These are phyloP conservation scores for Desmodesmus armatus DNA, from an alignment of 139 green algal species.

Conservation along the genomic window DNA sequence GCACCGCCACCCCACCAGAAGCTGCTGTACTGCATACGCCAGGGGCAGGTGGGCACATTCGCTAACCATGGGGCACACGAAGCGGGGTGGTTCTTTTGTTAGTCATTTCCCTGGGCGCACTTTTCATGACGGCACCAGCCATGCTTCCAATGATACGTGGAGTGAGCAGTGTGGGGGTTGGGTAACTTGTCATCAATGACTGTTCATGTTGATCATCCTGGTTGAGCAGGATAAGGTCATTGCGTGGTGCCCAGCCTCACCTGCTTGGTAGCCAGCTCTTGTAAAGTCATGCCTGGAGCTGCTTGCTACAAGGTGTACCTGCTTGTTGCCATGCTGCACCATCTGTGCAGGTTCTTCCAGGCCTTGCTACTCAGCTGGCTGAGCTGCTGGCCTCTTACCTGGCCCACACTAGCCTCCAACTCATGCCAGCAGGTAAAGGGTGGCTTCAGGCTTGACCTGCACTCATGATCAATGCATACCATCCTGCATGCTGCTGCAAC, in stretches of 20 bases:
- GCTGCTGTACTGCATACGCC: constrained; percentile 21
- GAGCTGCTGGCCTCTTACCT: constrained; percentile 37
- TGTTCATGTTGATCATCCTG: no score
- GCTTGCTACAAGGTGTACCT: no score
- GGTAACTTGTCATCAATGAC: no score
- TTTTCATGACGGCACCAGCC: neutral
- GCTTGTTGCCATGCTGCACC: neutral
- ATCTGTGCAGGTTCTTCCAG: constrained; percentile 19
- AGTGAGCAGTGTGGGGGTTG: no score
- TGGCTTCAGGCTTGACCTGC: no score
- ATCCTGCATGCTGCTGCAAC: no score
- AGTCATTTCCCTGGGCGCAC: neutral
- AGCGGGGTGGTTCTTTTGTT: neutral
- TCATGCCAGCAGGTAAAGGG: neutral
- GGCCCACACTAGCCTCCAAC: neutral
- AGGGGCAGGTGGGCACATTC: neutral
- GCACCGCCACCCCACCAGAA: constrained; percentile 43
- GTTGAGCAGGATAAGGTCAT: no score
- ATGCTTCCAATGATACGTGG: no score
- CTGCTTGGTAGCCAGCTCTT: no score
- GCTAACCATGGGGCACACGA: neutral
- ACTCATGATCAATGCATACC: no score
- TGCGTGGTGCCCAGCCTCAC: no score
- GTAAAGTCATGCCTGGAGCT: no score
- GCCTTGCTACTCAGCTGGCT: constrained; percentile 37